Evolutionary conservation across 2,329 filamentous ascomycete genomes (phyloP).

Genomic region (Fusarium agapanthi): DNA sequence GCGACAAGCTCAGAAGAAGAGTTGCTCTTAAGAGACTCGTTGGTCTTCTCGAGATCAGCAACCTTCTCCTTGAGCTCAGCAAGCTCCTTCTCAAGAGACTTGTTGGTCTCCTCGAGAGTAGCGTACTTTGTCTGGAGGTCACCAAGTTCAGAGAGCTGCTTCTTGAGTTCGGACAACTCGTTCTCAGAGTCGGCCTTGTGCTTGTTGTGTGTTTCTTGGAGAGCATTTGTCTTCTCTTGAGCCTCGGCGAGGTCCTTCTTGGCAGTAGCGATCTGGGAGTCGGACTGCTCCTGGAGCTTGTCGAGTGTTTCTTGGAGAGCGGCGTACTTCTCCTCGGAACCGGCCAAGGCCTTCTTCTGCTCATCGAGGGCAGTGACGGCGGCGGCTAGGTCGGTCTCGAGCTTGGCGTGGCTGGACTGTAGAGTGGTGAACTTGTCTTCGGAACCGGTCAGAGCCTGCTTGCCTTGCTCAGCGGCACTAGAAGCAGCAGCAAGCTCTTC

Average conservation of each 20-base stretch:
- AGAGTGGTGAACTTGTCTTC: constrained; percentile 42
- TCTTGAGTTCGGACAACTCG: constrained; percentile 42
- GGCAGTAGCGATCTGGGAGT: constrained; percentile 39
- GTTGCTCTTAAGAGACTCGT: constrained; percentile 42
- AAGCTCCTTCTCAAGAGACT: constrained; percentile 36
- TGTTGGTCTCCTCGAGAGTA: constrained; percentile 43
- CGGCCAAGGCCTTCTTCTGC: constrained; percentile 40
- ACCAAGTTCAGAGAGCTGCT: constrained; percentile 45
- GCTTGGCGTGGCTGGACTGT: constrained; percentile 40
- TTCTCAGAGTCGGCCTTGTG: constrained; percentile 43
- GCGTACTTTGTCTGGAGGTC: constrained; percentile 46
- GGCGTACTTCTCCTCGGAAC: constrained; percentile 42
- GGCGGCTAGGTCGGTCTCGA: constrained; percentile 41
- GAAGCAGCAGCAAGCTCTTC: constrained; percentile 44
- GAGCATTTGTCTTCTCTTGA: constrained; percentile 38
- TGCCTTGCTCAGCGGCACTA: constrained; percentile 41
- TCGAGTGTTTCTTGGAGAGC: constrained; percentile 40
- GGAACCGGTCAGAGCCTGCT: constrained; percentile 39
- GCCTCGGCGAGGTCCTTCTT: constrained; percentile 38
- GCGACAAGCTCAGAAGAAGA: constrained; percentile 46
- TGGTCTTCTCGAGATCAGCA: constrained; percentile 38
- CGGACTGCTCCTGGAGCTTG: constrained; percentile 40
- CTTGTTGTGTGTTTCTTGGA: constrained; percentile 43
- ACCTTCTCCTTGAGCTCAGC: constrained; percentile 45
- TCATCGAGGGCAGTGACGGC: constrained; percentile 42